A percentile compares a stretch with the other conserved stretches of the same genome.
phyloP scores from a whole-genome alignment of 2,329 filamentous ascomycete genomes.

The Colletotrichum sp. region DNA sequence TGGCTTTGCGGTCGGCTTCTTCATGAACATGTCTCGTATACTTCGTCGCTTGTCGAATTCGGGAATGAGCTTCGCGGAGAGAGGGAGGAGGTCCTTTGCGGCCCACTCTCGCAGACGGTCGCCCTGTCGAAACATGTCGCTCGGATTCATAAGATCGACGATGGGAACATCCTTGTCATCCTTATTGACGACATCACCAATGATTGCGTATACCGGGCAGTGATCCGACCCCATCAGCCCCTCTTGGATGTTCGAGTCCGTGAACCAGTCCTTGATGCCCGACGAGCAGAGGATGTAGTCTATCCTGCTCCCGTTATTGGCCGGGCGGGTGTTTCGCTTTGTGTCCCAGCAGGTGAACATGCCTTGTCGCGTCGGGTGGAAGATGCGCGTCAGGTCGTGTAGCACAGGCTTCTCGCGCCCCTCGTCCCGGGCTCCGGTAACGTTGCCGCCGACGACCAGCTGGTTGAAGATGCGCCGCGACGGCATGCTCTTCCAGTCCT shows the following conservation, averaged over 20 bases:
- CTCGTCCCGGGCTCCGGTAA: constrained; percentile 70
- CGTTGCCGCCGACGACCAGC: constrained; percentile 75
- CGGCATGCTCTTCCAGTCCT: constrained; percentile 76
- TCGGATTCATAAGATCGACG: constrained; percentile 78
- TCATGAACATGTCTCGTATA: constrained; percentile 92
- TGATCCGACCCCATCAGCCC: constrained; percentile 95
- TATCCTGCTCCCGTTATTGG: constrained; percentile 90
- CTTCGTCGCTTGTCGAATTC: constrained; percentile 85
- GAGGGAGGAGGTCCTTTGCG: constrained; percentile 68
- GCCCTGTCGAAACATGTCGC: constrained; percentile 73
- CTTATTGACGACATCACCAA: constrained; percentile 67
- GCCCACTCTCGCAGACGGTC: constrained; percentile 70
- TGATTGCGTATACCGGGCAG: constrained; percentile 85
- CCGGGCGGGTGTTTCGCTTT: constrained; percentile 92
- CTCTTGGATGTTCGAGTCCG: constrained; percentile 85
- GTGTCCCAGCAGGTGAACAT: constrained; percentile 99
- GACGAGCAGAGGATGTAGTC: constrained; percentile 90
- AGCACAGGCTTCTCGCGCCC: constrained; percentile 74
- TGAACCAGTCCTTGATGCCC: constrained; percentile 81
- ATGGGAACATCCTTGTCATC: constrained; percentile 58
- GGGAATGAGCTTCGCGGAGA: constrained; percentile 83
- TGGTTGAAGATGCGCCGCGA: constrained; percentile 84
- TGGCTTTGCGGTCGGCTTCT: constrained; percentile 46
- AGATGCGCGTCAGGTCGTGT: constrained; percentile 83
- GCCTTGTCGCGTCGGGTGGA: constrained; percentile 75